Evolutionary conservation across 1,284 basidiomycete species (phyloP), one percentile per base, ranked within the genome.

Genomic region (Kalmanozyma brasiliensis): DNA sequence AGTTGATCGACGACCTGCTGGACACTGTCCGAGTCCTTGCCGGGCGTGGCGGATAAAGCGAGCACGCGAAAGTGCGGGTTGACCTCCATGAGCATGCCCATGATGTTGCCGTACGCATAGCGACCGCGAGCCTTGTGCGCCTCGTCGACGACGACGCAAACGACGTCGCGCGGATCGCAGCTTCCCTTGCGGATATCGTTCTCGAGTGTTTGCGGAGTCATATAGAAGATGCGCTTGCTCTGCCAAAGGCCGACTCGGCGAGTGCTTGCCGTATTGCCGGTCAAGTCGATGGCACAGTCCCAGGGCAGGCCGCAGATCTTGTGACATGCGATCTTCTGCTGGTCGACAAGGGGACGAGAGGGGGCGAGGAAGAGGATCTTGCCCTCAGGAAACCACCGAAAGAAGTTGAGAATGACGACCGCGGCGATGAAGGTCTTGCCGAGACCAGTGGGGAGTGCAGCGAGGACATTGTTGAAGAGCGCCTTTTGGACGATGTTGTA

Each of bases 381-480:
- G 17, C 78, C 78, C 11, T 68, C 34, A 1, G 80, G 80, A 38
- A 57, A 79, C 74, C 73, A 82, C 11, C 76, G 71, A 49, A 71
- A 78, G 41, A 78, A 80, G 69, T 82, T 82, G 53, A 82, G 80
- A 92, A 99, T 98, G 19, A 98, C 88, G 1, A 94, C 93, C 1
- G 95, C 94, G 1, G 96, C 96, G 61, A 99, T 91, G 78, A 99
- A 98, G 0, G 96, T 98, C 85, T 99, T 99, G 19, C 96, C 96
- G 7, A 98, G 85, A 59, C 96, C 96, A 0, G 96, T 99, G 0
- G 96, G 96, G 11, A 98, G 85, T 1, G 94, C 91, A 20, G 98
- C 94, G 4, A 99, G 87, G 3, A 93, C 93, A 78, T 99, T 98
- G 46, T 97, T 91, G 59, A 91, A 94, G 26, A 98, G 86, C 75